Base-by-base conservation (phyloP, 1,284 basidiomycete species). In the Cutaneotrichosporon cavernicola region DNA sequence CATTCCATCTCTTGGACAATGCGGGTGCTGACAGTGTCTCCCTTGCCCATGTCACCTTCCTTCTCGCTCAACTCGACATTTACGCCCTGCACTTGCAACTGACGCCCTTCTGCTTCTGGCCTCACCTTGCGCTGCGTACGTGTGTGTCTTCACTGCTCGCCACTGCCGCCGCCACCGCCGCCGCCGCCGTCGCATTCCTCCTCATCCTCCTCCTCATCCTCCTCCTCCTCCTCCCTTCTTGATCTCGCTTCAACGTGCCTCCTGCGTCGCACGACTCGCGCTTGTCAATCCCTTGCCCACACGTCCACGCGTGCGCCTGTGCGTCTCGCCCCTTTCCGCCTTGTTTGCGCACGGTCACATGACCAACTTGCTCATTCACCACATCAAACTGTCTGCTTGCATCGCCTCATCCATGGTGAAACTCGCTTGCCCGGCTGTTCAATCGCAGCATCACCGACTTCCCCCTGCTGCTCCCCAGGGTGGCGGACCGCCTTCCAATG, bases 361-460 rank as follows among this genome's bases (percentile, higher is more conserved):
- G 13, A 10, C 30, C 10, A 34, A 30, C 31, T 53, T 34, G 18
- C 31, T n/a, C 14, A 14, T 53, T n/a, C 26, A 53, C 51, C 30
- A 18, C 30, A 53, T 53, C 31, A 16, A 53, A 30, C 30, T 53
- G 51, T 11, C 11, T 36, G 8, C 34, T 36, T 50, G 22, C 49
- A 50, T 30, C 22, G 26, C 22, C 22, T 49, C 49, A 30, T 13
- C 49, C 26, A 26, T 50, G 22, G 26, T 30, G 26, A 26, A 50
- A 26, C 49, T 30, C 22, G 22, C 49, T 5, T 26, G 30, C 49
- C 21, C 4, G 26, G 21, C 11, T 30, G 21, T 51, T 8, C 21
- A 53, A 34, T 34, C 11, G 51, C 72, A 79, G 78, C 78, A 79
- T 63, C 78, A 79, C 63, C 73, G 78, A 52, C 69, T 79, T 10